Base-by-base conservation (phyloP, 805 yeast species). In the Sugiyamaella qingdaonensis region DNA sequence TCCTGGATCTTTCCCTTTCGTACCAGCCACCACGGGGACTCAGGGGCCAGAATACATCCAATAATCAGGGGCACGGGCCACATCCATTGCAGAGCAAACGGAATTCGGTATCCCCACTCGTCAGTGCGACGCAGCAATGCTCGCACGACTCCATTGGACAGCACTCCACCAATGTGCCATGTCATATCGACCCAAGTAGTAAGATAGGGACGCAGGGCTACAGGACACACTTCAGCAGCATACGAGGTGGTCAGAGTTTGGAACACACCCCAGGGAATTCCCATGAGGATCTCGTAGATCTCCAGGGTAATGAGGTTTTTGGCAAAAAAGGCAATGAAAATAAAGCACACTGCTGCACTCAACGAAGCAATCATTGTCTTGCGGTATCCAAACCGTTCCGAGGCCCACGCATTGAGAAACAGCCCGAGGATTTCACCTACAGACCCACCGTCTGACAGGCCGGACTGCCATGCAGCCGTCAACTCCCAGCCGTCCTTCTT, bases 1-100 rank as follows among this genome's bases (percentile, higher is more conserved):
- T 75, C 76, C 0, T 67, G 68, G 29, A 62, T 46, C 48, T 65
- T 66, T 1, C 74, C 76, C 59, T 72, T 71, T 52, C 74, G 72
- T 2, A 76, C 74, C 45, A 79, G 64, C 80, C 81, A 79, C 76
- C 79, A 76, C 33, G 85, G 85, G 13, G 81, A 77, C 53, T 80
- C 84, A 7, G 67, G 68, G 9, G 85, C 85, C 35, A 81, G 76
- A 36, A 45, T 37, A 7, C 54, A 36, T 1, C 37, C 56, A 2
- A 77, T 62, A 24, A 72, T 59, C 21, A 80, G 62, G 32, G 81
- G 81, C 10, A 73, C 62, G 4, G 82, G 79, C 83, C 82, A 81
- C 2, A 72, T 65, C 85, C 85, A 81, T 65, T 81, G 85, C 10
- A 80, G 53, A 4, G 80, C 84, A 61, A 77, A 79, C 7, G 85